A percentile compares a stretch with the other conserved stretches of the same genome.
Conservation (phyloP, 2,329 filamentous ascomycete genomes). For the Botrytis hyacinthi region DNA sequence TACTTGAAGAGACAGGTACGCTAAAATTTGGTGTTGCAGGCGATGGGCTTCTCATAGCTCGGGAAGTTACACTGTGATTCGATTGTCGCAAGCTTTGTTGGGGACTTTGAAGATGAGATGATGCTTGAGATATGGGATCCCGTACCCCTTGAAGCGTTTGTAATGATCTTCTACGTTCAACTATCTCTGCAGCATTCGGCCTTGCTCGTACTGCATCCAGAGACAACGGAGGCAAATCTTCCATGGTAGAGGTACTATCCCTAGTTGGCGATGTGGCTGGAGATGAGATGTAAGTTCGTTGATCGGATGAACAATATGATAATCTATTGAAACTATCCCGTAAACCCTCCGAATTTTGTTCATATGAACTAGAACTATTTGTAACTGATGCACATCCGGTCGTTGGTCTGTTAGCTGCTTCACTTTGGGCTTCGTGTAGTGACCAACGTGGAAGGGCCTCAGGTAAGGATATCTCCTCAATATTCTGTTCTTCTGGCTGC, state of each 20-base stretch:
- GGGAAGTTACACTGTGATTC: slow-evolving; percentile 25
- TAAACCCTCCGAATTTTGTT: slow-evolving; percentile 55
- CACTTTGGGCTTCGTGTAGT: slow-evolving; percentile 15
- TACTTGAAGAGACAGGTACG: slow-evolving; percentile 34
- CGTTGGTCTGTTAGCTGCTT: slow-evolving; percentile 24
- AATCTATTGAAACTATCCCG: slow-evolving; percentile 56
- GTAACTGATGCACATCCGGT: slow-evolving; percentile 55
- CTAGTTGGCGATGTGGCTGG: slow-evolving; percentile 58
- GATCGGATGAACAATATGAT: slow-evolving; percentile 59
- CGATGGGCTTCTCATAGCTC: slow-evolving; percentile 22
- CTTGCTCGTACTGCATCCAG: slow-evolving; percentile 28
- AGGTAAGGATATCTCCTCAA: slow-evolving; percentile 7
- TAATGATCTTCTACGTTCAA: slow-evolving; percentile 37
- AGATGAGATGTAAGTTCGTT: slow-evolving; percentile 59
- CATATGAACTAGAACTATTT: slow-evolving; percentile 57
- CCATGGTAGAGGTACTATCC: slow-evolving; percentile 47
- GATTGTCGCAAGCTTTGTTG: slow-evolving; percentile 25
- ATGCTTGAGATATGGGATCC: slow-evolving; percentile 26
- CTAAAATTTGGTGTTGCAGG: slow-evolving; percentile 37
- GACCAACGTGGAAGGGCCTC: slow-evolving; percentile 4
- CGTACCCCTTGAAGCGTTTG: slow-evolving; percentile 32
- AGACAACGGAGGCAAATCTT: slow-evolving; percentile 27
- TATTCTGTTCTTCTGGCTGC: slow-evolving; percentile 15
- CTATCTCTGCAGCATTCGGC: slow-evolving; percentile 34
- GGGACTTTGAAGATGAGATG: slow-evolving; percentile 28